Conservation (phyloP, 108 stramenopile species). For the Skeletonema marinoi region DNA sequence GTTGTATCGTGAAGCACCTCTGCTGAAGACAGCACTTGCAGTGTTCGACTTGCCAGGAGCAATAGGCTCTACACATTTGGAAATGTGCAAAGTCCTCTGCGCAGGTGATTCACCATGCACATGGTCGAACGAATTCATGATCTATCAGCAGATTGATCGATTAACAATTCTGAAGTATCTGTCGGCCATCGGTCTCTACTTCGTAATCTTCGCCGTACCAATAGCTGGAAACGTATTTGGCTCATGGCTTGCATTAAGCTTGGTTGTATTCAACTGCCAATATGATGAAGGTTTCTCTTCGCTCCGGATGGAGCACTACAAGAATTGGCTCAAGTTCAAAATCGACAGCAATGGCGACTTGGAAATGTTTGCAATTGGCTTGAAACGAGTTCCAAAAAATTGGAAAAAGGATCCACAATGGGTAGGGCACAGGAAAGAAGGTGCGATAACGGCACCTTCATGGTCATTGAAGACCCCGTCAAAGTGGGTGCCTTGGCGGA, state of each 20-base stretch:
- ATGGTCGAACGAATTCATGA: slow-evolving; percentile 31
- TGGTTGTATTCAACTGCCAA: slow-evolving; percentile 54
- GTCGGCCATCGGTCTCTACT: slow-evolving; percentile 49
- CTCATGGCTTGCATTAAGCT: slow-evolving; percentile 51
- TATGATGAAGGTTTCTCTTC: slow-evolving; percentile 59
- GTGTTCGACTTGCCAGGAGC: slow-evolving; percentile 56
- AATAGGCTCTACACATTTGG: slow-evolving; percentile 48
- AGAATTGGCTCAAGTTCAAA: slow-evolving; percentile 55
- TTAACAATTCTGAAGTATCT: slow-evolving; percentile 47
- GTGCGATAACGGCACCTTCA: slow-evolving; percentile 32
- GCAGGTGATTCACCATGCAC: slow-evolving; percentile 28
- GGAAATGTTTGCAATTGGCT: slow-evolving; percentile 58
- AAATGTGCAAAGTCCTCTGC: slow-evolving; percentile 54
- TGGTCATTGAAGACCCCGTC: slow-evolving; percentile 52
- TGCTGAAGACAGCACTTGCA: slow-evolving; percentile 42
- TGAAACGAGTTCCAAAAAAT: slow-evolving; percentile 58
- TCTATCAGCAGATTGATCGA: slow-evolving; percentile 46
- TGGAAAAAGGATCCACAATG: slow-evolving; percentile 56
- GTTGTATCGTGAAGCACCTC: slow-evolving; percentile 41
- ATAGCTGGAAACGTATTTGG: slow-evolving; percentile 58
- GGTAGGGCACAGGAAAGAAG: slow-evolving; percentile 20
- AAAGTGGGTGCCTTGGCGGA: slow-evolving; percentile 51
- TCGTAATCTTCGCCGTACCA: slow-evolving; percentile 53
- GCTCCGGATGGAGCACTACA: slow-evolving; percentile 56
- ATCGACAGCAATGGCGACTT: slow-evolving; percentile 55